A percentile compares a stretch with the other conserved stretches of the same genome.
These are phyloP conservation scores for Gossypium gossypioides DNA, from an alignment of 441 rosid species.

Conservation along the genomic window DNA sequence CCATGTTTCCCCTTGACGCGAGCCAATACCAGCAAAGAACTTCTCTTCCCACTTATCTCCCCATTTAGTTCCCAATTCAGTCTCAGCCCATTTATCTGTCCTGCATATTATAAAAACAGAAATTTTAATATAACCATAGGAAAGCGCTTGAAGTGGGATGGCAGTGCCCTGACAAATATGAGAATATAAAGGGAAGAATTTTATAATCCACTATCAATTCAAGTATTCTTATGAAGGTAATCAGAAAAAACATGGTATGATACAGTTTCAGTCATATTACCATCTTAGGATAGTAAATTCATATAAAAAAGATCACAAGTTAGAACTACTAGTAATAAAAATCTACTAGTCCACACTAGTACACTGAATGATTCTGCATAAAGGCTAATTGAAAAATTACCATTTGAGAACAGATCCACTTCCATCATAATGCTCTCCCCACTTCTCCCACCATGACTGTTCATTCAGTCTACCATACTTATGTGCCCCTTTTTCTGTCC, in stretches of 20 bases:
- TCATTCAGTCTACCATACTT: conserved; percentile 90
- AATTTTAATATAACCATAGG: neutral
- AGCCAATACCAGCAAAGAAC: conserved; percentile 87
- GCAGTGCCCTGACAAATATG: neutral
- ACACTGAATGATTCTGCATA: neutral
- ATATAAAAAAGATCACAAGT: neutral
- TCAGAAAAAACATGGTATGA: neutral
- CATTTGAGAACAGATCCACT: conserved; percentile 95
- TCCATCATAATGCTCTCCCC: conserved; percentile 99
- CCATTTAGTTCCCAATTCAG: conserved; percentile 93
- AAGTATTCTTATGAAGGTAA: neutral
- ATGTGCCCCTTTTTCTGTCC: conserved; percentile 98
- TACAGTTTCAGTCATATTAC: neutral
- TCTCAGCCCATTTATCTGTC: conserved; percentile 99
- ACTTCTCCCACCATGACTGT: conserved; percentile 99
- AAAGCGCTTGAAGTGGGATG: neutral
- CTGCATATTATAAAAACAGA: conserved; percentile 37
- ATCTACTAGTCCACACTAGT: neutral
- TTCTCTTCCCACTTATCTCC: conserved; percentile 99
- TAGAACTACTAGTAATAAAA: neutral
- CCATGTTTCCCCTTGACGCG: conserved; percentile 99
- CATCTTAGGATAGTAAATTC: neutral
- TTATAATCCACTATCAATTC: neutral
- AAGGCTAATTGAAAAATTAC: conserved; percentile 27
- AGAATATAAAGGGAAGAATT: conserved; percentile 1